phyloP scores from a whole-genome alignment of 805 yeast genomes.

The Barnettozyma wickerhamii region DNA sequence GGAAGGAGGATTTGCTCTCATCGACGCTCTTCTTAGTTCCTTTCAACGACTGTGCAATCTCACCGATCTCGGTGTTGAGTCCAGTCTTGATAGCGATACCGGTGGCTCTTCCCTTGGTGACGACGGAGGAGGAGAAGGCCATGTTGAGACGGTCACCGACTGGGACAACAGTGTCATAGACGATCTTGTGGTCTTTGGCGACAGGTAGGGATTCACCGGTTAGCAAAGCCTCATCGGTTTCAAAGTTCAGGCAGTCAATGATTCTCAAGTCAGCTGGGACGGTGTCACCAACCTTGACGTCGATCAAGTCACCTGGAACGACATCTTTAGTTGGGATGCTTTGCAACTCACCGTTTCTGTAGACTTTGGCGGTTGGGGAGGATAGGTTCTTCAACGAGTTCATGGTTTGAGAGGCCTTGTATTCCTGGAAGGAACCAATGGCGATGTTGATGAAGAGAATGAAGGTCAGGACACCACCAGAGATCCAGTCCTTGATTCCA shows the following conservation, averaged over 20 bases:
- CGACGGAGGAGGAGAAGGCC: conserved; percentile 67
- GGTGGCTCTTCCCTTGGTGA: conserved; percentile 69
- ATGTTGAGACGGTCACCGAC: conserved; percentile 73
- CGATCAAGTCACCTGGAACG: conserved; percentile 71
- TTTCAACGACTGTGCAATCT: conserved; percentile 58
- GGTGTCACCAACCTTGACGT: conserved; percentile 66
- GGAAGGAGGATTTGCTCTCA: conserved; percentile 37
- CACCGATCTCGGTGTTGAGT: conserved; percentile 67
- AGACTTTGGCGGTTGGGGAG: conserved; percentile 66
- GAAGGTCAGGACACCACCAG: conserved; percentile 74
- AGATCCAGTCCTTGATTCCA: conserved; percentile 73
- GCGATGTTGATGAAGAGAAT: conserved; percentile 60
- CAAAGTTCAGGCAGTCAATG: conserved; percentile 55
- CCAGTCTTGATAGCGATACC: conserved; percentile 72
- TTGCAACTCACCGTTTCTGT: conserved; percentile 53
- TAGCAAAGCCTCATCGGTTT: conserved; percentile 63
- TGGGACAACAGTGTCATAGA: conserved; percentile 41
- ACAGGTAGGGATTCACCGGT: conserved; percentile 68
- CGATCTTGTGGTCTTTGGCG: conserved; percentile 44
- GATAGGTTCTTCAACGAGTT: conserved; percentile 62
- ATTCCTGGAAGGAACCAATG: conserved; percentile 69
- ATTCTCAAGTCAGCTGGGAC: conserved; percentile 74
- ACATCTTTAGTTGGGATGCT: conserved; percentile 59
- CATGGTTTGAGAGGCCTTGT: conserved; percentile 75
- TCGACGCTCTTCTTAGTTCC: conserved; percentile 36